These are phyloP conservation scores for Diaporthe sp. DNA, from an alignment of 2,329 filamentous ascomycete species.

Conservation along the genomic window DNA sequence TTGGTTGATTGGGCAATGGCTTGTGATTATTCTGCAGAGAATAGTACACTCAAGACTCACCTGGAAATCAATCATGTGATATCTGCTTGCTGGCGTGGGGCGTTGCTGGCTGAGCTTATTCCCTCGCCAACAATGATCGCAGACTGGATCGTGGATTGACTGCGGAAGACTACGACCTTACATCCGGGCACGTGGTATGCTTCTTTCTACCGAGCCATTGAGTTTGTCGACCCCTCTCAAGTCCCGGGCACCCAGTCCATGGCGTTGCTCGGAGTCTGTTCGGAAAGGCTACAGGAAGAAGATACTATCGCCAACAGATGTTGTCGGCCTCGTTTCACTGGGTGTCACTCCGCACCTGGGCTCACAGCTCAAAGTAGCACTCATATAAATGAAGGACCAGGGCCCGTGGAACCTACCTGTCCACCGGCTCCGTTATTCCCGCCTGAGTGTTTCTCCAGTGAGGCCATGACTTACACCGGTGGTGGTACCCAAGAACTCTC, in stretches of 20 bases:
- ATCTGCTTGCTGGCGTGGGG: background rate
- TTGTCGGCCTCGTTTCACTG: background rate
- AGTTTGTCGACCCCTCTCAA: constrained; percentile 9
- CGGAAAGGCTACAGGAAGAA: background rate
- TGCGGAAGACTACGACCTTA: constrained; percentile 1
- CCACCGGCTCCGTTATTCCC: constrained; percentile 24
- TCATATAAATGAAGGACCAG: background rate
- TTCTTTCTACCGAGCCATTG: background rate
- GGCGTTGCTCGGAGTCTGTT: background rate
- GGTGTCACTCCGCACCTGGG: background rate
- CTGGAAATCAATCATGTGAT: background rate
- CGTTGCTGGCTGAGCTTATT: background rate
- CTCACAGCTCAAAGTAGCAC: background rate
- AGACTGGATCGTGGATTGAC: background rate
- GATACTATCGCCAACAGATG: background rate
- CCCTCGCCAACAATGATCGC: background rate
- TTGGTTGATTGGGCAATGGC: background rate
- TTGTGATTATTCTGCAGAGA: background rate
- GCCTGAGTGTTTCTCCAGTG: background rate
- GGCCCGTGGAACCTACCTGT: background rate
- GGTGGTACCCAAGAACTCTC: background rate
- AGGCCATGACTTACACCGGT: constrained; percentile 1
- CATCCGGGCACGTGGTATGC: constrained; percentile 13
- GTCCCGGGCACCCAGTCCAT: constrained; percentile 24
- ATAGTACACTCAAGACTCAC: background rate